These are phyloP conservation scores for Bathelium albidoporum DNA, from an alignment of 495 filamentous ascomycete genomes.

Conservation along the genomic window DNA sequence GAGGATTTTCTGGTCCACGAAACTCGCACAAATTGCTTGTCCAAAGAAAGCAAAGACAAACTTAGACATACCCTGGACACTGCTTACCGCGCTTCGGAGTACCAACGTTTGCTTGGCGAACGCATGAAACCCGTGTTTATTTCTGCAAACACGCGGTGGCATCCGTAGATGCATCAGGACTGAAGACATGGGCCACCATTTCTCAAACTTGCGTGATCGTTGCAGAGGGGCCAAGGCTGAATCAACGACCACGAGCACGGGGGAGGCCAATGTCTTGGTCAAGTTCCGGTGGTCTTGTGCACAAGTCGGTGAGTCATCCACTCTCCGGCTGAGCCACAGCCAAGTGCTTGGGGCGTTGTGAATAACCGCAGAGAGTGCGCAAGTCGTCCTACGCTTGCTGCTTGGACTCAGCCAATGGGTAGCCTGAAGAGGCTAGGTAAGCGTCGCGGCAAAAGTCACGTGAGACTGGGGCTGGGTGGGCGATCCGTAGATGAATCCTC, in stretches of 20 bases:
- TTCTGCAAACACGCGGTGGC: too few species aligned
- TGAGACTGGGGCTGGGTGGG: not conserved
- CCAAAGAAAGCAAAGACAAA: not conserved
- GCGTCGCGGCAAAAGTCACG: not conserved
- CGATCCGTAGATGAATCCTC: slow-evolving; percentile 2
- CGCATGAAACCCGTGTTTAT: not conserved
- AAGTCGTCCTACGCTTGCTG: not conserved
- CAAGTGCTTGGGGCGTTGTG: not conserved
- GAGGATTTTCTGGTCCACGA: too few species aligned
- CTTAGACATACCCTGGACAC: not conserved
- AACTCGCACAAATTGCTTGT: not conserved
- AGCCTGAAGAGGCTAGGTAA: not conserved
- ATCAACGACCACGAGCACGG: not conserved
- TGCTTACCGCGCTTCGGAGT: not conserved
- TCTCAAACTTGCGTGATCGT: not conserved
- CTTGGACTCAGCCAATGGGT: not conserved
- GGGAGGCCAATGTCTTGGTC: not conserved
- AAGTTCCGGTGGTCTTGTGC: too few species aligned
- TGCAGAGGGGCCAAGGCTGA: not conserved
- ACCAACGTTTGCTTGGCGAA: not conserved
- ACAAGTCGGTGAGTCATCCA: not conserved
- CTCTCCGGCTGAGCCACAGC: not conserved
- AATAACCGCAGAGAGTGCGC: not conserved
- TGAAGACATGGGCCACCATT: not conserved
- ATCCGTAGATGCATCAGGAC: too few species aligned